Percentiles rank a stretch among this genome's conserved stretches.
These are phyloP conservation scores for Penicillium occitanis DNA, from an alignment of 2,329 filamentous ascomycete genomes.

Conservation along the genomic window DNA sequence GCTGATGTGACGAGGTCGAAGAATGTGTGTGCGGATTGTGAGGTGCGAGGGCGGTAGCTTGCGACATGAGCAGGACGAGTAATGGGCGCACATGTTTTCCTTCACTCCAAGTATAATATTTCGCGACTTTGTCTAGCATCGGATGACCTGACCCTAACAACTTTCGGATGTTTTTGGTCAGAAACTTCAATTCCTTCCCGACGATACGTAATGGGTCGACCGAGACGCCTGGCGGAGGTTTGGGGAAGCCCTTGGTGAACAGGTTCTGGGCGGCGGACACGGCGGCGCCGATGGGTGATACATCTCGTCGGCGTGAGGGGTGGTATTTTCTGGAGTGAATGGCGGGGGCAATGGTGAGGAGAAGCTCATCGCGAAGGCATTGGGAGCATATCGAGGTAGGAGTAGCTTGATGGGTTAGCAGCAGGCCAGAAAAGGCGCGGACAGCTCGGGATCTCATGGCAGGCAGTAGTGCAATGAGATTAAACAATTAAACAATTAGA, in stretches of 20 bases:
- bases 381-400: slow-evolving; percentile 41
- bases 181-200: slow-evolving; percentile 93
- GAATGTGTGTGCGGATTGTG: slow-evolving; percentile 51
- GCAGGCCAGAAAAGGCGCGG: slow-evolving; percentile 39
- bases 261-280: slow-evolving; percentile 55
- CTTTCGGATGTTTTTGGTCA: slow-evolving; percentile 90
- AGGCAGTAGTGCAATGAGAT: not conserved
- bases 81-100: slow-evolving; percentile 95
- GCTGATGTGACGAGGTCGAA: slow-evolving; percentile 4
- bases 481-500: not conserved
- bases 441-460: slow-evolving; percentile 42
- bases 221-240: slow-evolving; percentile 57
- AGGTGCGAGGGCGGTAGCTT: slow-evolving; percentile 81
- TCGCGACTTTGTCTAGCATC: slow-evolving; percentile 88
- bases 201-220: slow-evolving; percentile 88
- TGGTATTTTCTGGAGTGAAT: slow-evolving; percentile 41
- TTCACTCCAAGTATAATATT: slow-evolving; percentile 96
- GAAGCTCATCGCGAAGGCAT: slow-evolving; percentile 41
- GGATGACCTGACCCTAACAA: slow-evolving; percentile 93
- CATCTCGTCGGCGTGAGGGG: slow-evolving; percentile 41
- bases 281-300: slow-evolving; percentile 45
- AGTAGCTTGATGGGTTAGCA: slow-evolving; percentile 29
- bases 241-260: slow-evolving; percentile 44
- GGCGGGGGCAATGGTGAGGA: slow-evolving; percentile 25
- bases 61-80: slow-evolving; percentile 93